Base-by-base conservation (phyloP, 805 yeast species). In the Metschnikowia continentalis region DNA sequence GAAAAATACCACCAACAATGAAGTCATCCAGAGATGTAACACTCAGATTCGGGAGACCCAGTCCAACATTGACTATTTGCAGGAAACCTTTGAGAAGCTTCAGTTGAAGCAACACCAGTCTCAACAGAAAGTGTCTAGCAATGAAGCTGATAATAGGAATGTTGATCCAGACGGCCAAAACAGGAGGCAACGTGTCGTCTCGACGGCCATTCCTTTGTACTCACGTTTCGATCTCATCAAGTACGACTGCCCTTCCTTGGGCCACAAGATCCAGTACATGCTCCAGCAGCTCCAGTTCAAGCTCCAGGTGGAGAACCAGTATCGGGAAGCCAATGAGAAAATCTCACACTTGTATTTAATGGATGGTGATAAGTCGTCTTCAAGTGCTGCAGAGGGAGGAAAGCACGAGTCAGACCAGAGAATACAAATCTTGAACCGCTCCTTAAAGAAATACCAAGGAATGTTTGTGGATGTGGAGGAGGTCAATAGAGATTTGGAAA, bases 181-280 rank as follows among this genome's bases (percentile, higher is more conserved):
- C 8, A 35, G 48, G 4, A 38, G 49, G 8, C 23, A 45, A 5
- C 49, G 58, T 1, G 51, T 45, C 14, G 32, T 52, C n/a, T 53
- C 56, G 17, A 20, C 46, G 42, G 44, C 32, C n/a, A 58, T 51
- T 17, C 81, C 85, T 1, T 65, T 78, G 4, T 87, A 78, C 62
- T 80, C 92, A 0, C 77, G 88, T 19, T 72, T 88, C 57, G 99
- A 94, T 66, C 75, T 94, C 50, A 78, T 90, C 64, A 90, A 90
- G 61, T 90, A 90, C 63, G 97, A 94, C 61, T 88, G 96, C 60
- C 97, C 97, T 0, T 88, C 96, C 0, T 73, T 94, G 58, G 97
- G 97, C 10, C 97, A 94, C 61, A 81, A 94, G 55, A 94, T 94
- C 62, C 97, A 90, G 69, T 84, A 88, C 61, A 91, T 94, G 98